Conservation (phyloP, 495 filamentous ascomycete genomes). For the Daldinia bambusicola region DNA sequence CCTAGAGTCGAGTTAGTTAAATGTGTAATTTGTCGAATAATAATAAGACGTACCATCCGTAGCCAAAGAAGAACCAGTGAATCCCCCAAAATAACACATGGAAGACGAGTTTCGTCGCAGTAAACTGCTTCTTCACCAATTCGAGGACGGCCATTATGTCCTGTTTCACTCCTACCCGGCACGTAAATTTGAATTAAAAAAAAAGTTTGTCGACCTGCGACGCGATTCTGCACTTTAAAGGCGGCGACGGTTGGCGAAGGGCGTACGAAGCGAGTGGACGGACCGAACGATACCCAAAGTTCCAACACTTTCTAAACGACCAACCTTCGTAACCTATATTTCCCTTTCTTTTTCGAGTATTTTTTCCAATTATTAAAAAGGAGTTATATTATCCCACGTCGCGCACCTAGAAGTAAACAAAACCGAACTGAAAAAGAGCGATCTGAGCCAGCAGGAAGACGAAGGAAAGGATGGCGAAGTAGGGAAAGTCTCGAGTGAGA, state of each 20-base stretch:
- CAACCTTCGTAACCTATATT: constrained; percentile 20
- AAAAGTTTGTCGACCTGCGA: constrained; percentile 62
- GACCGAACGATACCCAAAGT: constrained; percentile 21
- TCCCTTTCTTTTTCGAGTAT: background rate
- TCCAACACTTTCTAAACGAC: constrained; percentile 30
- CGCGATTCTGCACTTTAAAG: constrained; percentile 44
- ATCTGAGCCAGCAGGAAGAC: constrained; percentile 69
- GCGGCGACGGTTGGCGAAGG: constrained; percentile 31
- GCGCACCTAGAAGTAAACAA: constrained; percentile 46
- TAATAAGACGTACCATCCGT: constrained; percentile 79
- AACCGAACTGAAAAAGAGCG: constrained; percentile 59
- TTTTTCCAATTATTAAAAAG: constrained; percentile 37
- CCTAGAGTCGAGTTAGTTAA: constrained; percentile 62
- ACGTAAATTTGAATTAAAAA: constrained; percentile 47
- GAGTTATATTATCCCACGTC: constrained; percentile 35
- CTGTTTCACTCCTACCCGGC: constrained; percentile 36
- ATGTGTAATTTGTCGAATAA: background rate
- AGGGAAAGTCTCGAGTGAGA: constrained; percentile 50
- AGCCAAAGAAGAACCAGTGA: constrained; percentile 82
- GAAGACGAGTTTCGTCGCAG: constrained; percentile 76
- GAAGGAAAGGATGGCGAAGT: constrained; percentile 56
- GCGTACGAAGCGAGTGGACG: constrained; percentile 38
- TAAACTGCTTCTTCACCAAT: constrained; percentile 68
- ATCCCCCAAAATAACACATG: constrained; percentile 85
- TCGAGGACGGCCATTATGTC: constrained; percentile 55